Evolutionary conservation across 225 moss, liverwort and hornwort genomes (phyloP), one percentile per base, ranked within the genome.

Genomic region (Sphagnum contortum): DNA sequence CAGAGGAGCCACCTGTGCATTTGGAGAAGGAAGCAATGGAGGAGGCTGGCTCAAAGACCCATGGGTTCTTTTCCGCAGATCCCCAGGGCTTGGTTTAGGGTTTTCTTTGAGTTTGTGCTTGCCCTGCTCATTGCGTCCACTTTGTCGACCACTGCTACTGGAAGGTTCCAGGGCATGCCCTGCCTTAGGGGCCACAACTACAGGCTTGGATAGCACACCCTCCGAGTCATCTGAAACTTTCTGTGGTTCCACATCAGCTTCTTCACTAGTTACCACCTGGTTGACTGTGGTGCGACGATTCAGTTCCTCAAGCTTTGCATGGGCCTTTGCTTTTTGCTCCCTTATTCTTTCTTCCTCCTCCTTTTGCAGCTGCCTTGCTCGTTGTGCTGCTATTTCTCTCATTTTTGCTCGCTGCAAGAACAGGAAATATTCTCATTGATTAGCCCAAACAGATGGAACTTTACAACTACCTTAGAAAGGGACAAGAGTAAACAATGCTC

Each of bases 341-440:
- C 87, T 98, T 51, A 75, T 91, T 47, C 98, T 83, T 52, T 98
- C 98, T 73, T 98, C 93, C 77, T 98, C 98, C 59, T 98, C 98
- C 57, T 81, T 98, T 51, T 85, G 83, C 76, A 98, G 66, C 73
- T 93, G 98, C 47, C 74, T 80, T 47, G 98, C 89, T 50, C 89
- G 80, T 63, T 98, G 98, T 4, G 88, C 85, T 48, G 89, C 93
- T 47, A 91, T 91, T 73, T 90, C 98, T 77, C 81, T 98, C 98
- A 93, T 93, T 80, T 80, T 87, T 3, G 90, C 84, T 55, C 93
- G 88, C 98, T 98, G 87, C 68, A 78, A 52, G 9, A 52, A 52
- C 29, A 29, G 29, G 29, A 29, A 29, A 29, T 29, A 29, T 29
- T 29, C 29, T 29, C 29, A 29, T 29, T 29, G 29, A 29, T 29